Conservation (phyloP, 352 stramenopile species). For the Globisporangium solare region DNA sequence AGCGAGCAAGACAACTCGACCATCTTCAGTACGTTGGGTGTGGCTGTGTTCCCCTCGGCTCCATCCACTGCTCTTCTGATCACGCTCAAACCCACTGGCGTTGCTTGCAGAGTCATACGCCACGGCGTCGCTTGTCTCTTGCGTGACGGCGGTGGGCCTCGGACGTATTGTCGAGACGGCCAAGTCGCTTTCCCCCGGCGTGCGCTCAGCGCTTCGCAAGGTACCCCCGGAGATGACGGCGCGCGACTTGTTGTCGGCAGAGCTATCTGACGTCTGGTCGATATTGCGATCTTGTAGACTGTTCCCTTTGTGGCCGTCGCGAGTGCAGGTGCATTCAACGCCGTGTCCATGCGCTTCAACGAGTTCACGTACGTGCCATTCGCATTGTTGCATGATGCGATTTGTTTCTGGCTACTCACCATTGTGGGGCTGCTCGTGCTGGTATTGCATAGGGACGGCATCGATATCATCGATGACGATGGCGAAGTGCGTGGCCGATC, state of each 20-base stretch:
- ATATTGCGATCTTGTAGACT: slow-evolving; percentile 36
- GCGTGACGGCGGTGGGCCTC: slow-evolving; percentile 67
- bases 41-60: background rate
- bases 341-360: slow-evolving; percentile 86
- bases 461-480: slow-evolving; percentile 81
- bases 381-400: background rate
- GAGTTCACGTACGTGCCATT: slow-evolving; percentile 62
- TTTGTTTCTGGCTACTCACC: background rate
- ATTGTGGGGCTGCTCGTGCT: no score
- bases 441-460: slow-evolving; percentile 45
- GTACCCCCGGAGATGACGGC: slow-evolving; percentile 15
- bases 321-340: slow-evolving; percentile 80
- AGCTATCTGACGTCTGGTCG: background rate
- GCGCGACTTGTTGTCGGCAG: background rate
- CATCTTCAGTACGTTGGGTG: slow-evolving; percentile 55
- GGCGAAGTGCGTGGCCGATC: slow-evolving; percentile 76
- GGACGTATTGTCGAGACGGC: slow-evolving; percentile 72
- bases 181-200: slow-evolving; percentile 60
- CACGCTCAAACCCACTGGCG: no score
- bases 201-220: slow-evolving; percentile 60
- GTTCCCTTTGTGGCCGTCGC: slow-evolving; percentile 83
- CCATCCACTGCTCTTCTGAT: background rate
- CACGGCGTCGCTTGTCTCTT: slow-evolving; percentile 76
- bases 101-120: slow-evolving; percentile 62
- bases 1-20: slow-evolving; percentile 70